Evolutionary conservation across 2,329 filamentous ascomycete species (phyloP), one percentile per base, ranked within the genome.

Genomic region (Ophiostoma tasmaniense): DNA sequence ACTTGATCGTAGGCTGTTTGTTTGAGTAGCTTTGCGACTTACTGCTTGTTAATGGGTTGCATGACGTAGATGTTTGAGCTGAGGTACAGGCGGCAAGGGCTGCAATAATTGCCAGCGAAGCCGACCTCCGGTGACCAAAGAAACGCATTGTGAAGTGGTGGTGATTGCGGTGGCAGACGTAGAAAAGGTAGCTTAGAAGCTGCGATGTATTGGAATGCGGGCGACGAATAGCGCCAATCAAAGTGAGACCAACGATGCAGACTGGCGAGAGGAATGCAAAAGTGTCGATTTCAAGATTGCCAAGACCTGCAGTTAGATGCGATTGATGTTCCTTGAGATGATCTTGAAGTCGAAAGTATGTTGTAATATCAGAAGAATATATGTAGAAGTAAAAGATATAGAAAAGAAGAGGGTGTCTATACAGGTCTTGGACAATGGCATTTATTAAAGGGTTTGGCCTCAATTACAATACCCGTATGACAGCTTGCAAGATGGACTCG

Each of bases 11-110:
- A 0, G 10, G n/a, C 1, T 3, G 28, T 52, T 22, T 59, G 45
- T 22, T 59, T 20, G 28, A 2, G 11, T 50, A 28, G 10, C 17
- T 6, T 20, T 14, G 52, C 4, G 25, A 71, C 71, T 67, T 37
- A 72, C 71, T 42, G 17, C 22, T 61, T 61, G 42, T 67, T 7
- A 71, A 67, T 64, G 71, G 71, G 45, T 72, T 69, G 71, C 71
- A 72, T n/a, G 70, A 68, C 11, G 71, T 67, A 5, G 71, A 76
- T 55, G 77, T 79, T 71, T 79, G 77, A 7, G 75, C 76, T 5
- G 72, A 50, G 8, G 73, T 69, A 5, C 72, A 65, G 33, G 71
- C 71, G 55, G 71, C 69, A n/a, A 74, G 71, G 20, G 64, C 55
- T 3, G 66, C 67, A 33, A 17, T 22, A 28, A 65, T 65, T 10